A percentile compares a stretch with the other conserved stretches of the same genome.
phyloP scores from a whole-genome alignment of 805 yeast genomes.

The Kluyveromyces nonfermentans region DNA sequence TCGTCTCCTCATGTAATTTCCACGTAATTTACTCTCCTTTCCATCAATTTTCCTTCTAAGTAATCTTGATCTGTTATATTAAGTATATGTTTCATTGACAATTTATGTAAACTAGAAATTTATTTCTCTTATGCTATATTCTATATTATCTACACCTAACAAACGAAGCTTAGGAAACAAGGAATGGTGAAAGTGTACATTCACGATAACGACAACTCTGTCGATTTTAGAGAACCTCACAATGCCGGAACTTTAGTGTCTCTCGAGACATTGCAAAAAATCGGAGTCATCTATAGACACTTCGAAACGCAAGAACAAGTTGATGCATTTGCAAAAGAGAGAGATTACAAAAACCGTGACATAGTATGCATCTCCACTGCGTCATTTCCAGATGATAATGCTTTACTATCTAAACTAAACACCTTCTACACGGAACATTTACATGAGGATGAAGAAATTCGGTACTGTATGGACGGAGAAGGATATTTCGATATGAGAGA shows the following conservation, averaged over 20 bases:
- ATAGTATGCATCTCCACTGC: slow-evolving; percentile 48
- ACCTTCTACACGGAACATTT: slow-evolving; percentile 76
- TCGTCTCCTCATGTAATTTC: no score
- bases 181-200: slow-evolving; percentile 43
- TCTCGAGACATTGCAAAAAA: slow-evolving; percentile 36
- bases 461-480: slow-evolving; percentile 81
- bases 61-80: background rate
- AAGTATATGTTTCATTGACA: background rate
- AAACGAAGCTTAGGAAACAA: background rate
- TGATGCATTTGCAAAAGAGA: slow-evolving; percentile 53
- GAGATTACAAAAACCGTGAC: slow-evolving; percentile 78
- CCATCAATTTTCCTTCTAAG: no score
- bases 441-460: slow-evolving; percentile 95
- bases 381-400: slow-evolving; percentile 52
- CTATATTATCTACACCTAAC: background rate
- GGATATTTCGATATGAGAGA: slow-evolving; percentile 88
- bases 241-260: slow-evolving; percentile 56
- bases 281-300: slow-evolving; percentile 64
- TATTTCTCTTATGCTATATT: background rate
- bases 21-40: no score
- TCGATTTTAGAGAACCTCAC: slow-evolving; percentile 61
- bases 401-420: slow-evolving; percentile 54
- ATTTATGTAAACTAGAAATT: background rate
- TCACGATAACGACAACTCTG: slow-evolving; percentile 51
- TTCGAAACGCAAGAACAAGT: slow-evolving; percentile 45